Percentiles rank a stretch among this genome's conserved stretches.
These are phyloP conservation scores for Cryptosporidium baileyi DNA, from an alignment of 169 alveolate species.

Conservation along the genomic window DNA sequence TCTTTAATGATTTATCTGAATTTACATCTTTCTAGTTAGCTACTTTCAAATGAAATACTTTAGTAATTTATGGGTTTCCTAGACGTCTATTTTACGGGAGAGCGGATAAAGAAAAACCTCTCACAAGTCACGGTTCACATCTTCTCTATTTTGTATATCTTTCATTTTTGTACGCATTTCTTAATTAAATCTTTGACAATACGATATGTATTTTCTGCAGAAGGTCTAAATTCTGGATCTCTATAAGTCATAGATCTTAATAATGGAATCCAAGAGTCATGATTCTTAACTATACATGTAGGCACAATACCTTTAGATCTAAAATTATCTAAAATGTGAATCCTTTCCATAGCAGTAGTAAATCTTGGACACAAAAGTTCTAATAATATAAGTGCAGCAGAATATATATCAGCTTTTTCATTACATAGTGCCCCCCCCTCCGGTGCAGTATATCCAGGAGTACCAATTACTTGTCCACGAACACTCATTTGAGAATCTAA, in stretches of 20 bases:
- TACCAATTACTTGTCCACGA: slow-evolving; percentile 87
- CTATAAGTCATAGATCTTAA: slow-evolving; percentile 83
- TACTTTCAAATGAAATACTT: too few relatives aligned
- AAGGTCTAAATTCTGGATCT: slow-evolving; percentile 85
- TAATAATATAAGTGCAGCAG: slow-evolving; percentile 86
- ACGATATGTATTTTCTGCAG: slow-evolving; percentile 77
- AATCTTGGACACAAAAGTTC: slow-evolving; percentile 88
- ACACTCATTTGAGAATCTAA: slow-evolving; percentile 75
- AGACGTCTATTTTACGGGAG: too few relatives aligned
- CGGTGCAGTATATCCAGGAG: slow-evolving; percentile 91
- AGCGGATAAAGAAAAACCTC: too few relatives aligned
- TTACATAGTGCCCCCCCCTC: slow-evolving; percentile 90
- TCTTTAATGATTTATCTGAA: too few relatives aligned
- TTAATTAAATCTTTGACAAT: slow-evolving; percentile 60
- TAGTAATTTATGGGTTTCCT: too few relatives aligned
- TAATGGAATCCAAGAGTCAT: slow-evolving; percentile 82
- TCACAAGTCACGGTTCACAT: too few relatives aligned
- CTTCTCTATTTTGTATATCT: too few relatives aligned
- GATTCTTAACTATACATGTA: slow-evolving; percentile 75
- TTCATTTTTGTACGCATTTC: too few relatives aligned
- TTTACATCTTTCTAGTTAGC: too few relatives aligned
- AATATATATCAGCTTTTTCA: slow-evolving; percentile 88
- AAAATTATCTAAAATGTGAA: slow-evolving; percentile 82
- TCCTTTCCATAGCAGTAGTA: slow-evolving; percentile 86
- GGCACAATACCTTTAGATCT: slow-evolving; percentile 82